A percentile compares a stretch with the other conserved stretches of the same genome.
phyloP scores from a whole-genome alignment of 2,329 filamentous ascomycete species.

The Leptographium radiaticola region DNA sequence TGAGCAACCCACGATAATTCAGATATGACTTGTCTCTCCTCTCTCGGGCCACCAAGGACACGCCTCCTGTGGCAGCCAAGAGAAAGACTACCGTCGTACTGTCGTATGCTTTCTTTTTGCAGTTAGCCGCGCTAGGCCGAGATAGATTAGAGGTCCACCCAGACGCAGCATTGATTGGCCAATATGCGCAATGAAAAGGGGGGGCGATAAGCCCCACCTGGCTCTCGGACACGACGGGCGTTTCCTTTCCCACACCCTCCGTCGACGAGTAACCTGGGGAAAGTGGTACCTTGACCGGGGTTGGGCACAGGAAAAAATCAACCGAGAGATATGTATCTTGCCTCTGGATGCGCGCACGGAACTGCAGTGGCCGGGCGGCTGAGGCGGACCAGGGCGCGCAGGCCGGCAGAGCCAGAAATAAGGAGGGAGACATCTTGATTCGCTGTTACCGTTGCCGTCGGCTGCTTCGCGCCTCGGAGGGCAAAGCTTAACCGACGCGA shows the following conservation, averaged over 20 bases:
- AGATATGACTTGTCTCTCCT: background rate
- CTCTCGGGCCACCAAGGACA: background rate
- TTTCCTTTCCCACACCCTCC: background rate
- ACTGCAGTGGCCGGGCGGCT: too few relatives aligned
- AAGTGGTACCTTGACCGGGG: background rate
- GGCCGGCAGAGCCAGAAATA: too few relatives aligned
- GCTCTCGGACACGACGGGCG: background rate
- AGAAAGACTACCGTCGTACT: background rate
- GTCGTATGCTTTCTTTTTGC: background rate
- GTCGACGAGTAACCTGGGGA: background rate
- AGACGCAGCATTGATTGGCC: background rate
- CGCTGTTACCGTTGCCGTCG: too few relatives aligned
- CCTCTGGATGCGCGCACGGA: too few relatives aligned
- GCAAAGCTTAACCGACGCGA: too few relatives aligned
- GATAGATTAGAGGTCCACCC: background rate
- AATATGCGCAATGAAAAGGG: background rate
- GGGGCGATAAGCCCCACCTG: background rate
- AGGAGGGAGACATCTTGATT: too few relatives aligned
- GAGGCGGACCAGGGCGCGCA: background rate
- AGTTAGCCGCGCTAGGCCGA: constrained; percentile 7
- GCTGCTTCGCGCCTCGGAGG: too few relatives aligned
- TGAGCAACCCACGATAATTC: background rate
- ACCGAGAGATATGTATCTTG: background rate
- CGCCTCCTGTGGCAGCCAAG: background rate
- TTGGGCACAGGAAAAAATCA: background rate